Evolutionary conservation across 345 rosid species (phyloP).

Genomic region (Gossypium herbaceum): DNA sequence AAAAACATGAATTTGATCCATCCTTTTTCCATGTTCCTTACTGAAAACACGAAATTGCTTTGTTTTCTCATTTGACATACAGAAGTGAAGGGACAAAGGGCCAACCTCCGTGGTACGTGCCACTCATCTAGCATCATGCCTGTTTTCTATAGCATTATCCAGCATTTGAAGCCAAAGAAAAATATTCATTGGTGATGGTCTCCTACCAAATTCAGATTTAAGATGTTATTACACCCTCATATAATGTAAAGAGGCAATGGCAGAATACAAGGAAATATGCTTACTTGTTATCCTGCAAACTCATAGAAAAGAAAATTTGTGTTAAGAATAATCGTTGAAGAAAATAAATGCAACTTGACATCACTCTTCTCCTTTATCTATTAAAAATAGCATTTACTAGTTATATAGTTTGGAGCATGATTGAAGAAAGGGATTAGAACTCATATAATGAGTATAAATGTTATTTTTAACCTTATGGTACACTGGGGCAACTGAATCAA

Average conservation of each 20-base stretch:
- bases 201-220: neutral
- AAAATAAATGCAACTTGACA: neutral
- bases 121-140: neutral
- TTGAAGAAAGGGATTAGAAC: neutral
- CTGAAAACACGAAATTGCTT: neutral
- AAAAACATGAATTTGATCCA: neutral
- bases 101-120: neutral
- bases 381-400: constrained; percentile 1
- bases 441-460: neutral
- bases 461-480: neutral
- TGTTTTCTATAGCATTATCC: neutral
- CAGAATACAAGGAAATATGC: constrained; percentile 5
- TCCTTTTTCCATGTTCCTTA: neutral
- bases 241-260: neutral
- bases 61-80: neutral
- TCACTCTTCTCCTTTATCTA: neutral
- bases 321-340: neutral
- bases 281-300: constrained; percentile 1
- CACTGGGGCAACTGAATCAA: neutral
- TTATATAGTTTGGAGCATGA: neutral
- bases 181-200: neutral
- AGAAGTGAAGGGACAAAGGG: neutral
- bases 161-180: constrained; percentile 5
- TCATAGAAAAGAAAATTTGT: neutral
- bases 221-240: neutral